Evolutionary conservation across 2,329 filamentous ascomycete species (phyloP), one percentile per base, ranked within the genome.

Genomic region (Verticillium nonalfalfae): DNA sequence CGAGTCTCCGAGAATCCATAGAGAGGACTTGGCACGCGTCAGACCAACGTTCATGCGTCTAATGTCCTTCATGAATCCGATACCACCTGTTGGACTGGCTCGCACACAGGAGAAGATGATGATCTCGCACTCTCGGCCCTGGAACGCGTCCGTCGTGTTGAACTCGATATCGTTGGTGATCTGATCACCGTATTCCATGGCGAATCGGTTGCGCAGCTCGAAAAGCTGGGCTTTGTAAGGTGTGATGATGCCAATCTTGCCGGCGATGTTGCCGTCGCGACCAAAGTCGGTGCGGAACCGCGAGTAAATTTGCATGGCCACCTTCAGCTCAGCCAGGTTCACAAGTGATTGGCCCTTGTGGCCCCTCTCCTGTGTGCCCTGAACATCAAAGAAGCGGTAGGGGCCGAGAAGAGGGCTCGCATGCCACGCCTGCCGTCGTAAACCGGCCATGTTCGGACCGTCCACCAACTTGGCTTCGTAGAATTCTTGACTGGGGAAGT

Each of bases 41-140:
- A 99, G 81, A 78, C 95, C 95, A 70, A 99, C 95, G 75, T 99
- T 99, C 96, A 99, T 98, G 82, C 95, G 94, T 62, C 95, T 88
- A 71, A 99, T 97, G 73, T 99, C 95, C 60, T 91, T 90, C 84
- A 99, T 89, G 85, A 99, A 99, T 82, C 95, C 95, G 71, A 99
- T 97, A 69, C 94, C 93, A n/a, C 90, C 90, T 7, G 89, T 90
- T n/a, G 91, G 86, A 35, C 90, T 94, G 26, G 95, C 94, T 78
- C 95, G 89, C 64, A 99, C 95, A 74, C 96, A 99, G 50, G 95
- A 98, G 79, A 99, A 99, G 66, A 99, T 98, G 74, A 99, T 98
- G 65, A 99, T 89, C 72, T 99, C 95, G 70, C 93, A 95, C 75
- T 99, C 95, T 67, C 96, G 88, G 65, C 95, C 95, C 74, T 99